Evolutionary conservation across 495 filamentous ascomycete genomes (phyloP), one percentile per base, ranked within the genome.

Genomic region (Lepidopterella palustris): DNA sequence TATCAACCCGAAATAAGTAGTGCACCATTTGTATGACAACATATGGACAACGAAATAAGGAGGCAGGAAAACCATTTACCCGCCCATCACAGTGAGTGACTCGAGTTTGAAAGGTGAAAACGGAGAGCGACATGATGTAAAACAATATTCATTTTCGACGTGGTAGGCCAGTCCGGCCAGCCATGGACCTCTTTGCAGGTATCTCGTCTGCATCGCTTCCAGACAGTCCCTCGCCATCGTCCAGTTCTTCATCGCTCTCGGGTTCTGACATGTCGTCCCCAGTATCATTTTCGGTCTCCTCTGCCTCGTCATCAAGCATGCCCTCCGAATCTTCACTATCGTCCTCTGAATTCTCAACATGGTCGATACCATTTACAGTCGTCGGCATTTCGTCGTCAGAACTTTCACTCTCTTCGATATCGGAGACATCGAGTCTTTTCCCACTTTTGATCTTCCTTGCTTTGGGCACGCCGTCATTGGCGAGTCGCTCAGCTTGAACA

Each of bases 261-360:
- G 64, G 60, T 23, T 63, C 64, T 4, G 64, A 67, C 57, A 67
- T 15, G n/a, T 70, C 68, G n/a, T 72, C 71, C 21, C 61, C 70
- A 15, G 65, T 63, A 32, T 75, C 73, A 47, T 75, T 62, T 8
- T 68, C 68, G 24, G 72, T 71, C 54, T 73, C 73, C 29, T 71
- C 69, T 18, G 73, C 73, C 54, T 74, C 72, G 20, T 70, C 65
- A 57, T 75, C 72, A 26, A 72, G 18, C 29, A 73, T 23, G 50
- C 55, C 67, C 24, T 65, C 59, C 9, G 45, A 53, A 27, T 70
- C 67, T 42, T 70, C 61, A 21, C 62, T 64, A 1, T 39, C 64
- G 10, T 58, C 65, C 1, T 65, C 65, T 0, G 60, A 62, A 4
- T 60, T 28, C 13, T 50, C 35, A 2, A 42, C 53, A 26, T 62